Evolutionary conservation across 345 rosid species (phyloP).

Genomic region (Citrus reticulata): DNA sequence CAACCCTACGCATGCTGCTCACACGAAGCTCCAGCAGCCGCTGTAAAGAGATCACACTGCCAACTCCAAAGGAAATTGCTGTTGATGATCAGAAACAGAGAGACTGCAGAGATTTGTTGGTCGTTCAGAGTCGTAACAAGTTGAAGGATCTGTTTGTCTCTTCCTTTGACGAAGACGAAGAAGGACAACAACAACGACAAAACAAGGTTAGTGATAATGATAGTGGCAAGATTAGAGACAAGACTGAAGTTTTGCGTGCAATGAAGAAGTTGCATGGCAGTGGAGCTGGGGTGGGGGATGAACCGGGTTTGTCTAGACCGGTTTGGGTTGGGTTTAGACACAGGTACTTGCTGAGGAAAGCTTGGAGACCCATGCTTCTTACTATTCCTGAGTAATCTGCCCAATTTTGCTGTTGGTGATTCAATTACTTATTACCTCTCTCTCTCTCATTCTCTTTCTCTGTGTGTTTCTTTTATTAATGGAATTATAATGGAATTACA

Average conservation of each 20-base stretch:
- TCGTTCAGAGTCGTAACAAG: slow-evolving; percentile 24
- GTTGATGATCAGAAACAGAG: slow-evolving; percentile 31
- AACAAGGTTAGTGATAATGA: background rate
- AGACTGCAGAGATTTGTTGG: slow-evolving; percentile 20
- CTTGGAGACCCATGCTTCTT: slow-evolving; percentile 78
- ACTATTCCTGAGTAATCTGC: slow-evolving; percentile 49
- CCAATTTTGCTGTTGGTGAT: background rate
- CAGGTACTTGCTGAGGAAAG: slow-evolving; percentile 48
- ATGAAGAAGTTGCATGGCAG: slow-evolving; percentile 25
- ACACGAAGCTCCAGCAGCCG: slow-evolving; percentile 42
- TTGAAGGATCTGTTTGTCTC: slow-evolving; percentile 73
- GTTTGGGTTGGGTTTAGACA: slow-evolving; percentile 69
- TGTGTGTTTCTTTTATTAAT: background rate
- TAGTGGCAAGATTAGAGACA: background rate
- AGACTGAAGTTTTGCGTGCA: slow-evolving; percentile 22
- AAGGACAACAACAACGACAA: slow-evolving; percentile 13
- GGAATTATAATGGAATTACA: background rate
- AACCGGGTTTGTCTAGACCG: slow-evolving; percentile 38
- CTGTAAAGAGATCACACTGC: slow-evolving; percentile 1
- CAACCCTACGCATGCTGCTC: slow-evolving; percentile 73
- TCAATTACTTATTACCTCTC: background rate
- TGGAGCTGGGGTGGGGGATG: slow-evolving; percentile 13
- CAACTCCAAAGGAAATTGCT: background rate
- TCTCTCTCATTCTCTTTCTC: no score
- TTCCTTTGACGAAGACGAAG: slow-evolving; percentile 28